A percentile compares a stretch with the other conserved stretches of the same genome.
These are phyloP conservation scores for Sporobolomyces roseus DNA, from an alignment of 768 basidiomycete genomes.

Conservation along the genomic window DNA sequence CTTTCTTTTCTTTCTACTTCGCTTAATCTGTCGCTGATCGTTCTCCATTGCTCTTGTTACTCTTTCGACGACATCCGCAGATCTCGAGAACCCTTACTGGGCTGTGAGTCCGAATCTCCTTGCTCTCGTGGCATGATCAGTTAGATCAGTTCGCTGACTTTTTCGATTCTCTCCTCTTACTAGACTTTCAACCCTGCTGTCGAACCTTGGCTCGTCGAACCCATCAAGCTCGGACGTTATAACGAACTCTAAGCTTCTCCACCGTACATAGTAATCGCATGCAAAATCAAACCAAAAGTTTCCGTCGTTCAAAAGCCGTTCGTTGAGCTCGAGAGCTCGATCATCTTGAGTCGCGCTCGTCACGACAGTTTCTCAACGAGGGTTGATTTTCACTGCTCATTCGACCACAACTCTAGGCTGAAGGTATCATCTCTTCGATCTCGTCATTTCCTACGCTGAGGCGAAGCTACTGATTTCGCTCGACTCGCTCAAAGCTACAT, in stretches of 20 bases:
- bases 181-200: conserved; percentile 31
- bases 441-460: too few species aligned
- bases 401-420: too few species aligned
- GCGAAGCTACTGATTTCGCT: too few species aligned
- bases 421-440: too few species aligned
- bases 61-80: neutral
- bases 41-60: too few species aligned
- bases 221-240: conserved; percentile 24
- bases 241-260: conserved; percentile 7
- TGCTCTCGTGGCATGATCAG: neutral
- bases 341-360: too few species aligned
- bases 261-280: neutral
- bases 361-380: too few species aligned
- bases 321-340: neutral
- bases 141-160: neutral
- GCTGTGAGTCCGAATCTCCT: neutral
- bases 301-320: too few species aligned
- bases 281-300: neutral
- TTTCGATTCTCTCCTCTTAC: neutral
- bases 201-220: conserved; percentile 29
- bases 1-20: neutral
- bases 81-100: conserved; percentile 32
- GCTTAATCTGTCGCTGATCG: too few species aligned
- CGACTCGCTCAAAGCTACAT: too few species aligned
- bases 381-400: too few species aligned